phyloP scores from a whole-genome alignment of 2,329 filamentous ascomycete genomes.

The Diaporthe amygdali region DNA sequence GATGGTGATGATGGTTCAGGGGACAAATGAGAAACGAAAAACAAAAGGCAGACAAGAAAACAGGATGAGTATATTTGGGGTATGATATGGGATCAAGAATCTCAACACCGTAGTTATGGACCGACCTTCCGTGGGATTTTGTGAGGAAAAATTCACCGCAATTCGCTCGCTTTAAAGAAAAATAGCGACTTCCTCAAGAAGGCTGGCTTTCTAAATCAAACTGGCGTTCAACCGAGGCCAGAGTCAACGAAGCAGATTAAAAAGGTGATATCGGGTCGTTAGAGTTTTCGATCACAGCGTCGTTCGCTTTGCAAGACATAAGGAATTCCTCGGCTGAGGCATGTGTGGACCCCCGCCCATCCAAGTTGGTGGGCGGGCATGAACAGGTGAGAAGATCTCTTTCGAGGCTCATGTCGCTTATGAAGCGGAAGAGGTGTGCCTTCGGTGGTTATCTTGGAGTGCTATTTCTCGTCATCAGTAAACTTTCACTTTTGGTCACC shows the following conservation, averaged over 20 bases:
- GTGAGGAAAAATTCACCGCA: background rate
- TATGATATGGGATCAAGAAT: conserved; percentile 6
- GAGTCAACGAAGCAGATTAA: conserved; percentile 19
- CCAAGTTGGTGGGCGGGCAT: background rate
- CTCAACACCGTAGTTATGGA: conserved; percentile 7
- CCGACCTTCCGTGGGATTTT: conserved; percentile 1
- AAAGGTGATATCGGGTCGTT: conserved; percentile 22
- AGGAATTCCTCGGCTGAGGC: conserved; percentile 20
- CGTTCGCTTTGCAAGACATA: conserved; percentile 24
- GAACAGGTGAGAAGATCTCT: background rate
- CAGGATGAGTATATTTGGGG: conserved; percentile 10
- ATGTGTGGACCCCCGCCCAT: conserved; percentile 4
- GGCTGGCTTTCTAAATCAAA: conserved; percentile 17
- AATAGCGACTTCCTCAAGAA: conserved; percentile 11
- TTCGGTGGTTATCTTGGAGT: conserved; percentile 48
- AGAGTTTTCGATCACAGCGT: conserved; percentile 17
- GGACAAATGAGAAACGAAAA: conserved; percentile 22
- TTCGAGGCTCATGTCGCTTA: conserved; percentile 27
- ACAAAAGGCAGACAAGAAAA: background rate
- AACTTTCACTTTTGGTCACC: background rate
- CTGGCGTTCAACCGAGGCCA: conserved; percentile 7
- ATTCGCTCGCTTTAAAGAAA: conserved; percentile 5
- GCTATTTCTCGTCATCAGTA: conserved; percentile 40
- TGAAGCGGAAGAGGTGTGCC: conserved; percentile 38
- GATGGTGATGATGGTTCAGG: background rate